phyloP scores from a whole-genome alignment of 225 moss, liverwort and hornwort genomes.

The Pleurozium schreberi region DNA sequence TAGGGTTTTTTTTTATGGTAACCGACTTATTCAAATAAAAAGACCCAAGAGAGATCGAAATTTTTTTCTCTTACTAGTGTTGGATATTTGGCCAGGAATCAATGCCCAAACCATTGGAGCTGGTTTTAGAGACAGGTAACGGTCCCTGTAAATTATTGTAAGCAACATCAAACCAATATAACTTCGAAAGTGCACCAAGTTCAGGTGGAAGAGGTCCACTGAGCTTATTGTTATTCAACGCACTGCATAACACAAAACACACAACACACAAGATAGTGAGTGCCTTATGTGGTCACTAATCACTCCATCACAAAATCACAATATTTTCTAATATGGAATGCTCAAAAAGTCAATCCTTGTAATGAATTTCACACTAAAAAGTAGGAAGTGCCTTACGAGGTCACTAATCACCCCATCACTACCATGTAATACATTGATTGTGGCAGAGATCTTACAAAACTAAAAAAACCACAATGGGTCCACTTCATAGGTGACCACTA shows the following conservation, averaged over 20 bases:
- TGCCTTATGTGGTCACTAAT: too few relatives aligned
- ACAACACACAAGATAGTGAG: not conserved
- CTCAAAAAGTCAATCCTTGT: too few relatives aligned
- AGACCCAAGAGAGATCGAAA: not conserved
- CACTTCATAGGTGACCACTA: too few relatives aligned
- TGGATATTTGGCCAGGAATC: constrained; percentile 23
- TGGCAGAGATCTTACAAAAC: too few relatives aligned
- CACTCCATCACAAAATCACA: too few relatives aligned
- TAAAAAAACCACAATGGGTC: too few relatives aligned
- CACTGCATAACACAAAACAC: constrained; percentile 9
- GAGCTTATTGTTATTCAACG: constrained; percentile 27
- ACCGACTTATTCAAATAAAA: too few relatives aligned
- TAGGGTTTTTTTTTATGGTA: not conserved
- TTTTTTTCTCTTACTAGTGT: constrained; percentile 40
- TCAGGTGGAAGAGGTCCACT: constrained; percentile 22
- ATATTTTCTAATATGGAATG: too few relatives aligned
- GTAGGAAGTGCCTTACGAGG: too few relatives aligned
- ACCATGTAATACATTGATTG: too few relatives aligned
- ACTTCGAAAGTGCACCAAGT: constrained; percentile 21
- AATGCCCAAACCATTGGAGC: constrained; percentile 20
- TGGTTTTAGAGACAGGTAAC: constrained; percentile 33
- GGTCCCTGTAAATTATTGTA: constrained; percentile 15
- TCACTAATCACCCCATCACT: too few relatives aligned
- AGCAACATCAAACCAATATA: constrained; percentile 39
- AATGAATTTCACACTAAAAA: too few relatives aligned